These are phyloP conservation scores for Dryas octopetala DNA, from an alignment of 306 rosid species.

Conservation along the genomic window DNA sequence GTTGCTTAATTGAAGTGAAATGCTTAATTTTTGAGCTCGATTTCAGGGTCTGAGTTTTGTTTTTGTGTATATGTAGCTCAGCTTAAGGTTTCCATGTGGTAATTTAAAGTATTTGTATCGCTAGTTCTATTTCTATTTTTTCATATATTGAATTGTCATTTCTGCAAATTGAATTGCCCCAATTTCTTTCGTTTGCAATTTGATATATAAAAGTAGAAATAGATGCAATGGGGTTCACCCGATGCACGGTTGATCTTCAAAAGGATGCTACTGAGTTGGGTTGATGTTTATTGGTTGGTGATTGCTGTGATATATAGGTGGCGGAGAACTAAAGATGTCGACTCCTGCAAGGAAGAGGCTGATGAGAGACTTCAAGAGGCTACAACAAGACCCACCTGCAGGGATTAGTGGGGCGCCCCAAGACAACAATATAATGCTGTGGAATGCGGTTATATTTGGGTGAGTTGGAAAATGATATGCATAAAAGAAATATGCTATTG, in stretches of 20 bases:
- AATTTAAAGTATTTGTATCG: neutral
- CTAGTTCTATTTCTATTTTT: neutral
- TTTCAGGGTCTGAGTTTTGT: constrained; percentile 1
- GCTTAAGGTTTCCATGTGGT: too few species aligned
- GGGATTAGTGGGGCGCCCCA: constrained; percentile 97
- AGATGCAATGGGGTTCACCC: neutral
- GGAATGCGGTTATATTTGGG: constrained; percentile 99
- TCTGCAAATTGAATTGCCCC: constrained; percentile 9
- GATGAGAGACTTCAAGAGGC: constrained; percentile 93
- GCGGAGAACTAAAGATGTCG: constrained; percentile 45
- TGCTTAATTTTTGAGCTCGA: neutral
- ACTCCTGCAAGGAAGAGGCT: constrained; percentile 92
- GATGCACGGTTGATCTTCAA: neutral
- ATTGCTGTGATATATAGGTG: constrained; percentile 13
- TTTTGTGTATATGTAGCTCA: neutral
- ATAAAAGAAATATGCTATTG: neutral
- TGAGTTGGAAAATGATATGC: constrained; percentile 28
- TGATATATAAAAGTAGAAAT: neutral
- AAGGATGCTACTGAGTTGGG: neutral
- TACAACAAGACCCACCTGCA: constrained; percentile 94
- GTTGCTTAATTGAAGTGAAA: constrained; percentile 7
- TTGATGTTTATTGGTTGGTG: constrained; percentile 12
- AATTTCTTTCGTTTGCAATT: neutral
- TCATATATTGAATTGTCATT: neutral
- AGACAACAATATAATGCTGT: constrained; percentile 89